Evolutionary conservation across 768 basidiomycete species (phyloP), one percentile per base, ranked within the genome.

Genomic region (Pleurotus platypus): DNA sequence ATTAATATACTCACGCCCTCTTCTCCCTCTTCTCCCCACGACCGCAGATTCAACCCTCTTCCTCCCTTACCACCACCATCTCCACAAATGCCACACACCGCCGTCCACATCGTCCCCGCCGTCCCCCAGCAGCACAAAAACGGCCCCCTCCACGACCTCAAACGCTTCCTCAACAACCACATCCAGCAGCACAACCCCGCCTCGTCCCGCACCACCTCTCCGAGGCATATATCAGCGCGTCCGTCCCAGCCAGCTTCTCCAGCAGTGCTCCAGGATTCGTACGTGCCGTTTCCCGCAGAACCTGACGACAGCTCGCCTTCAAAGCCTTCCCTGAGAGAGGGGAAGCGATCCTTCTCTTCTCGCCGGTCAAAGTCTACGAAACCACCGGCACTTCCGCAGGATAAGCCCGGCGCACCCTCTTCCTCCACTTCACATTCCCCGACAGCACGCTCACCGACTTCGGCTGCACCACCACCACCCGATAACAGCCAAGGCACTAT

Each of bases 121-220:
- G 66, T 73, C 27, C 75, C 82, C 11, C 78, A 90, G 40, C 89
- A 89, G 9, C 73, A 88, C 5, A 76, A 79, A 57, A 80, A 80
- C 59, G 89, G 92, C 8, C 68, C 72, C 2, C 68, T 70, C 46
- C 64, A 72, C 20, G 65, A 62, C 1, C 70, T 74, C 2, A 66
- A 66, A 22, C 72, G 73, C n/a, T 97, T 98, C 76, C 82, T 99
- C 61, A 92, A 96, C 74, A 84, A 91, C 72, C 93, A 96, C 73
- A 86, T 96, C 38, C 55, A 43, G 7, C 54, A 58, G 12, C 58
- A 48, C 22, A 16, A 47, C 46, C 72, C 75, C 38, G 64, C 62
- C 3, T 67, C 54, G 12, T 39, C 53, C 26, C 43, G 40, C 16
- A 58, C 57, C 5, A 37, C 56, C 8, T 57, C 59, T 20, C 60